These are phyloP conservation scores for Ganoderma lucidum DNA, from an alignment of 1,284 basidiomycete genomes.

Conservation along the genomic window DNA sequence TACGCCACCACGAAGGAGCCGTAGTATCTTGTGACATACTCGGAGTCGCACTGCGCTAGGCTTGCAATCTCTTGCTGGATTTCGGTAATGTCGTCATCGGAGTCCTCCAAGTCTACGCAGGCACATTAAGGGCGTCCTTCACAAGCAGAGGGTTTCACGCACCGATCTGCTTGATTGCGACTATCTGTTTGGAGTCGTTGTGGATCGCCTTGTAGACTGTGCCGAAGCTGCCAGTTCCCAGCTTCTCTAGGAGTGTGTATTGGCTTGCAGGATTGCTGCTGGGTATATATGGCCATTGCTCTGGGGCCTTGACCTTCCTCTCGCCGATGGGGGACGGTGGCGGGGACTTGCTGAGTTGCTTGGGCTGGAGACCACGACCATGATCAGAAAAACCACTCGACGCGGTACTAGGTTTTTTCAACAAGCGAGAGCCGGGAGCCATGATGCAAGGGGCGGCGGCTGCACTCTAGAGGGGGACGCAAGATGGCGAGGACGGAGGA, in stretches of 20 bases:
- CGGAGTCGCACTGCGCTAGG: conserved; percentile 94
- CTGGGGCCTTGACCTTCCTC: conserved; percentile 51
- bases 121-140: conserved; percentile 21
- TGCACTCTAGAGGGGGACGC: conserved; percentile 23
- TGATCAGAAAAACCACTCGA: conserved; percentile 40
- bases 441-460: conserved; percentile 28
- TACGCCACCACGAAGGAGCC: conserved; percentile 97
- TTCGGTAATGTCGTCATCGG: conserved; percentile 95
- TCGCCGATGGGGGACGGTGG: conserved; percentile 56
- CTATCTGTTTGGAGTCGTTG: conserved; percentile 91
- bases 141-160: conserved; percentile 37
- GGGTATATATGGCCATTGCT: conserved; percentile 69
- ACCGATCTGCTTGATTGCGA: conserved; percentile 99
- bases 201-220: conserved; percentile 98
- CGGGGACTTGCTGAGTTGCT: conserved; percentile 53
- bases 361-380: conserved; percentile 47
- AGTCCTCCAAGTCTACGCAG: conserved; percentile 79
- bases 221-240: conserved; percentile 98
- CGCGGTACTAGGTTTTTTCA: conserved; percentile 37
- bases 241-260: conserved; percentile 93
- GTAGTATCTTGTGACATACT: conserved; percentile 96
- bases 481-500: conserved; percentile 25
- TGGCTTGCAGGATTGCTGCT: conserved; percentile 85
- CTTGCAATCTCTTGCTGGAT: conserved; percentile 99
- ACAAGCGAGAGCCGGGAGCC: conserved; percentile 39